Base-by-base conservation (phyloP, 2,329 filamentous ascomycete genomes). In the Monilinia fructicola region DNA sequence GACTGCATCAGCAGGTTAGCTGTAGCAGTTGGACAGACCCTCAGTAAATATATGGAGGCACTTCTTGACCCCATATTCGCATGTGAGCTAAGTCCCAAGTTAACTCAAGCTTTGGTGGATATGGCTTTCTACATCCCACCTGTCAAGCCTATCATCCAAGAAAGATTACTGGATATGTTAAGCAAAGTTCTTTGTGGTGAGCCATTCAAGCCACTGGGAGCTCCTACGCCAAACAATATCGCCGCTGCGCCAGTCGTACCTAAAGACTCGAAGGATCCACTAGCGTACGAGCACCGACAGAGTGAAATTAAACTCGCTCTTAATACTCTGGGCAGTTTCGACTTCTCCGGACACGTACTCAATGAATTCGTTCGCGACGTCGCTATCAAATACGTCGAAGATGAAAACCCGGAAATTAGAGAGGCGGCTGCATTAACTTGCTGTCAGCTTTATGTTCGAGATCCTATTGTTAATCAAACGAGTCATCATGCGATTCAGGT, bases 311-410 rank as follows among this genome's bases (percentile, higher is more conserved):
- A 96, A 70, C 83, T 99, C 63, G 95, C 95, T 4, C 84, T 99
- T 21, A 93, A 96, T 74, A 99, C 96, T 0, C 83, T 99, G 0
- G 96, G 95, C n/a, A 97, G 93, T 76, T 99, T 99, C 74, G 95
- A 99, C 77, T 99, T 99, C 75, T 89, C 85, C 69, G 89, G 92
- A 2, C 93, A 98, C 74, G 90, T 97, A 21, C 81, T 99, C 21
- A 99, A 99, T 74, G 96, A 99, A 77, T 99, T 99, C 73, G 95
- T 99, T 38, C 91, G 95, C 31, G 95, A 99, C 76, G 95, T 99
- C 60, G 95, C 96, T 4, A 96, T 99, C 75, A 95, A 94, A 77
- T 99, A 97, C 73, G 94, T 99, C 53, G 94, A 99, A 73, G 95
- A 96, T 70, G 94, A 98, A 72, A 96, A 97, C 73, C 85, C 92